Base-by-base conservation (phyloP, 495 filamentous ascomycete genomes). In the Aspergillus sclerotioniger region DNA sequence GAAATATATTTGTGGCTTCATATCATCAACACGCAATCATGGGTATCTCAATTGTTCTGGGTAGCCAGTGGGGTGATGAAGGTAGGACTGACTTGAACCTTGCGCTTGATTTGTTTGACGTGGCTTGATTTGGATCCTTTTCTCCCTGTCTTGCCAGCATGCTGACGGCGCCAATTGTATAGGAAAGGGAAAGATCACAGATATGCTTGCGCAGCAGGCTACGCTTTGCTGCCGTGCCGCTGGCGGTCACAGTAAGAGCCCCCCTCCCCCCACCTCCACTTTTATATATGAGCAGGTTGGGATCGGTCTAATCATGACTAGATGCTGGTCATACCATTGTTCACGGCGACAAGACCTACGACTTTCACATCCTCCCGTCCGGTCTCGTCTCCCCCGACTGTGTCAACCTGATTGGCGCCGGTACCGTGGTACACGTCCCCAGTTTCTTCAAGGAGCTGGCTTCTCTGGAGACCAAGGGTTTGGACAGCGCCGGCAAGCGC, bases 401-500 rank as follows among this genome's bases (percentile, higher is more conserved):
- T 71, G 77, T 86, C 61, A 96, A 94, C 77, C 76, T 97, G 48
- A 90, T 96, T 71, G 91, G 91, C 51, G 87, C 88, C 56, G 90
- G 90, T 53, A 87, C 87, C 50, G 91, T 96, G 54, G 82, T 96
- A 56, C 89, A 96, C 77, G 80, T 95, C 47, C 89, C 89, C 50
- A 82, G 80, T 46, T 94, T 97, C 82, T 95, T 96, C 83, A 86
- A 87, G 69, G 92, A 97, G 74, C 79, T 96, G 55, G 80, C 80
- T 50, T 80, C 80, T 25, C 71, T 92, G 15, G 80, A 91, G 67
- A 73, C 74, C 41, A 89, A 95, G 75, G 91, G 92, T 16, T 71
- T 96, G 50, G 68, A 80, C 17, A 79, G 82, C 58, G 81, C 82
- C 25, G 80, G 82, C 54, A 71, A 80, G 61, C 83, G 91, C 62